Base-by-base conservation (phyloP, 139 green algal species). In the Microglena sp. region DNA sequence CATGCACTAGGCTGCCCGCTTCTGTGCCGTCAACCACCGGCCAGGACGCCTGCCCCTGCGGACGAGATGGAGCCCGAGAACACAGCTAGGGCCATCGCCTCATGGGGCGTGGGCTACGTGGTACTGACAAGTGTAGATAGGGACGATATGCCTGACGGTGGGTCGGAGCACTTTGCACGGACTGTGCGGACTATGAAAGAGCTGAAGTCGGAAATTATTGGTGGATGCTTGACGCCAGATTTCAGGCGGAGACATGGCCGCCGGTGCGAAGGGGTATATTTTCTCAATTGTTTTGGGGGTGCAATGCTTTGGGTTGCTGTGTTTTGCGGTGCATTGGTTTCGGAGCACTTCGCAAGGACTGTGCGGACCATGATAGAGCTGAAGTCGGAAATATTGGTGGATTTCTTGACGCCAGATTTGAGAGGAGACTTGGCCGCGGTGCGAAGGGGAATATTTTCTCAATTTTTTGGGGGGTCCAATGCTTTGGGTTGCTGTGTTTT, bases 401-500 rank as follows among this genome's bases (percentile, higher is more conserved):
- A 97, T 76, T 95, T 87, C 75, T 76, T 97, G 4, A 91, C 85
- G 15, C 84, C 89, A 4, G 93, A 98, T 79, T 98, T 98, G 66
- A 62, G 61, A 6, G n/a, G n/a, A n/a, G n/a, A n/a, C n/a, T n/a
- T n/a, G n/a, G n/a, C n/a, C n/a, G n/a, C n/a, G n/a, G n/a, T n/a
- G n/a, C n/a, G n/a, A n/a, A n/a, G n/a, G n/a, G n/a, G n/a, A n/a
- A n/a, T n/a, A n/a, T n/a, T n/a, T n/a, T n/a, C n/a, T n/a, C n/a
- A n/a, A n/a, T n/a, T n/a, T n/a, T n/a, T n/a, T n/a, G n/a, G n/a
- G n/a, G n/a, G n/a, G n/a, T n/a, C n/a, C n/a, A n/a, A n/a, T n/a
- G n/a, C n/a, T n/a, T n/a, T n/a, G n/a, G n/a, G n/a, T n/a, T n/a
- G n/a, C n/a, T n/a, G n/a, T n/a, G n/a, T n/a, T n/a, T n/a, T n/a